Evolutionary conservation across 805 yeast genomes (phyloP), one percentile per base, ranked within the genome.

Genomic region (Ogataea chonburiensis): DNA sequence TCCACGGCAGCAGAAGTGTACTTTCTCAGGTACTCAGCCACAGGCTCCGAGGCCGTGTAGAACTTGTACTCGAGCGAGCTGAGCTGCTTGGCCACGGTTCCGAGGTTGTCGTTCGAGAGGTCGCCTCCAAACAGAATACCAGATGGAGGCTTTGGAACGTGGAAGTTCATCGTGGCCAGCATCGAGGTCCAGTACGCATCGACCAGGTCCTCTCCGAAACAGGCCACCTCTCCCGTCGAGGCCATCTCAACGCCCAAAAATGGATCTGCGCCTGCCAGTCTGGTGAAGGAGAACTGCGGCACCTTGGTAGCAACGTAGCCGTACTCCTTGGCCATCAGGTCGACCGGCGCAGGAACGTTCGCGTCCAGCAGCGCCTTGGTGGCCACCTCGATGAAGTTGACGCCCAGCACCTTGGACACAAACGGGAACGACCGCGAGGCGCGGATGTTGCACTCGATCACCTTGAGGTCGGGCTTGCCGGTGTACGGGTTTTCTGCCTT

Each of bases 391-490:
- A 93, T 93, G 66, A 93, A 89, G 71, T 93, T 91, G 37, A 76
- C 74, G 49, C 98, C 98, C 48, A 93, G 72, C 31, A 93, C 98
- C 74, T 93, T 93, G 31, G 98, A 91, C 24, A 91, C 96, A 62
- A 93, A 93, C 63, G 98, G 98, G 91, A 93, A 93, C 11, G 98
- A 91, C 66, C 98, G 81, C 5, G 98, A 91, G 34, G 98, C 98
- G 68, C 98, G 85, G 54, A 93, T 85, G 67, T 93, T 93, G 78
- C 98, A 93, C 70, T 93, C 98, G 62, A 93, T 93, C 43, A 93
- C 98, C 75, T 93, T 93, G 58, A 89, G 75, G 44, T 78, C 80
- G 34, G 77, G 72, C 34, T 70, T 71, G 38, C 68, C 71, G 28
- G 78, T 71, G 31, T 79, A 77, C 42, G 74, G 72, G 50, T 77